Conservation (phyloP, 2,329 filamentous ascomycete species). For the Didymella exigua region DNA sequence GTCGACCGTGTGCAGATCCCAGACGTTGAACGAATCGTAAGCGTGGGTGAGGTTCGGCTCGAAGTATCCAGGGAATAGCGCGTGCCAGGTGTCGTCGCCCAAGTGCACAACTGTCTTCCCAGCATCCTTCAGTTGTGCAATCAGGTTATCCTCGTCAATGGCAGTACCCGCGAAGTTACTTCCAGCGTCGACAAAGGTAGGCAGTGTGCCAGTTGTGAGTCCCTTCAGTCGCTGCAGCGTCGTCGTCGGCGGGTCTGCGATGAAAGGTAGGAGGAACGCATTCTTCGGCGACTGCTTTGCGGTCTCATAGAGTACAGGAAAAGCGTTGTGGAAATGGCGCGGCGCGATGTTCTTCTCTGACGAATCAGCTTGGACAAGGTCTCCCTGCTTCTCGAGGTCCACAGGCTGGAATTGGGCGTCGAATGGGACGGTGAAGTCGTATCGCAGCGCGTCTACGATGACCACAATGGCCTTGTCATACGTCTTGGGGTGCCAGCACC, state of each 20-base stretch:
- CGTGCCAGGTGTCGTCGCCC: constrained; percentile 97
- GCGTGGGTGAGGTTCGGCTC: constrained; percentile 82
- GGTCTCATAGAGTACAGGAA: constrained; percentile 85
- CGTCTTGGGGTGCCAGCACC: constrained; percentile 95
- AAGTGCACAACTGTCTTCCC: constrained; percentile 86
- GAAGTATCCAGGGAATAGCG: constrained; percentile 92
- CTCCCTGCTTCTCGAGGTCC: constrained; percentile 18
- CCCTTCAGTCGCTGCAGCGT: constrained; percentile 93
- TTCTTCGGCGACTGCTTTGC: constrained; percentile 75
- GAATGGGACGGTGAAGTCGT: constrained; percentile 93
- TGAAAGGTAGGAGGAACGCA: constrained; percentile 91
- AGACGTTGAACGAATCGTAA: constrained; percentile 98
- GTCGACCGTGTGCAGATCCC: constrained; percentile 96
- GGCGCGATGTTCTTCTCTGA: constrained; percentile 38
- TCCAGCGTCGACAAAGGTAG: constrained; percentile 91
- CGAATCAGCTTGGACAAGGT: constrained; percentile 11
- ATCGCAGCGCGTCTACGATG: constrained; percentile 89
- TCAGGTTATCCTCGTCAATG: constrained; percentile 88
- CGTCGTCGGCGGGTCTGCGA: constrained; percentile 93
- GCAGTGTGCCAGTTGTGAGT: constrained; percentile 90
- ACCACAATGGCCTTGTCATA: constrained; percentile 92
- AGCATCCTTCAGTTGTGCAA: constrained; percentile 67
- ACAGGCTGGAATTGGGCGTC: constrained; percentile 57
- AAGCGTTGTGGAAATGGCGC: constrained; percentile 81
- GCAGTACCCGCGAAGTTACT: constrained; percentile 95